Evolutionary conservation across 768 basidiomycete genomes (phyloP).

Genomic region (Suillus paluster): DNA sequence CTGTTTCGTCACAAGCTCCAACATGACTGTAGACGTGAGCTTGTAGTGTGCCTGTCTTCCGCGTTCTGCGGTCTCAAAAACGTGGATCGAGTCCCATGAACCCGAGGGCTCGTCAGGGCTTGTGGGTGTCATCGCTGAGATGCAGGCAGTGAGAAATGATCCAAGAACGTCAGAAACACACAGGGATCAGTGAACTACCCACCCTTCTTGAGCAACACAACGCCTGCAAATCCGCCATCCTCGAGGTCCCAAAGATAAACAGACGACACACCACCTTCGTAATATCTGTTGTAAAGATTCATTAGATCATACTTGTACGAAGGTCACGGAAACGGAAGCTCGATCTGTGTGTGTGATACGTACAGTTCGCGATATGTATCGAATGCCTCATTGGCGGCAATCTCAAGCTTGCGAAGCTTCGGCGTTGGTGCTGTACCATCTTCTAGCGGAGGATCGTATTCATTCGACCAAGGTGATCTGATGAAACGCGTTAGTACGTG

Average conservation of each 20-base stretch:
- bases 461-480: constrained; percentile 99
- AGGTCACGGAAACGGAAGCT: constrained; percentile 4
- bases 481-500: constrained; percentile 17
- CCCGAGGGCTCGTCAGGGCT: constrained; percentile 69
- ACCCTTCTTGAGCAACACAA: constrained; percentile 96
- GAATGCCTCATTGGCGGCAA: constrained; percentile 94
- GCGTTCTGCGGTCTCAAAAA: constrained; percentile 93
- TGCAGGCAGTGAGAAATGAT: constrained; percentile 5
- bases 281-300: constrained; percentile 66
- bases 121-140: constrained; percentile 63
- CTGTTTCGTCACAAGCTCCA: constrained; percentile 74
- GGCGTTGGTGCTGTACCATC: constrained; percentile 87
- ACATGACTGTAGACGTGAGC: constrained; percentile 96
- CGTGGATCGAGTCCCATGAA: constrained; percentile 98
- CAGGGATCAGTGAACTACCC: constrained; percentile 20
- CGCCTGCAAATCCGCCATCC: constrained; percentile 95
- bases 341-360: constrained; percentile 23
- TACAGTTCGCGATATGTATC: constrained; percentile 97
- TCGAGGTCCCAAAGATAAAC: constrained; percentile 99
- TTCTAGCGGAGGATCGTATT: constrained; percentile 88
- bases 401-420: constrained; percentile 89
- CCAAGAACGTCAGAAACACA: constrained; percentile 6
- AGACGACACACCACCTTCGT: constrained; percentile 95
- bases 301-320: neutral
- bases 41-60: constrained; percentile 96